Percentiles rank a stretch among this genome's conserved stretches.
These are phyloP conservation scores for Suillus lakei DNA, from an alignment of 768 basidiomycete genomes.

Conservation along the genomic window DNA sequence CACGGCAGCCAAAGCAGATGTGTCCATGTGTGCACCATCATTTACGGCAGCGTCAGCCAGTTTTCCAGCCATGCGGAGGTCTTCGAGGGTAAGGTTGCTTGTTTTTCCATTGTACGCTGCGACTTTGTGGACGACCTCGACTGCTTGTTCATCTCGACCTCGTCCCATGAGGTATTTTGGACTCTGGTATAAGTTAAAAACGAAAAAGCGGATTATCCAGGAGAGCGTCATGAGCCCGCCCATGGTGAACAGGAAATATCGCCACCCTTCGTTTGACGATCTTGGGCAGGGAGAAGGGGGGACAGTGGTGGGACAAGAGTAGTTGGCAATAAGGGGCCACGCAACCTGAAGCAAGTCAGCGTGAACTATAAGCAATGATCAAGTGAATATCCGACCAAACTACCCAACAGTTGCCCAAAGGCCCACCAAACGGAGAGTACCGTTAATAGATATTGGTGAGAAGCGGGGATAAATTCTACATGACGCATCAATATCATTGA, in stretches of 20 bases:
- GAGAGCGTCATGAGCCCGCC: conserved; percentile 71
- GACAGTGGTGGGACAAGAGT: conserved; percentile 51
- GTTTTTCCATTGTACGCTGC: conserved; percentile 63
- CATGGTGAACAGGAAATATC: conserved; percentile 76
- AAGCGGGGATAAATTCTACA: conserved; percentile 69
- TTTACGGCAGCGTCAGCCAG: conserved; percentile 15
- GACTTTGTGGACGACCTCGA: conserved; percentile 63
- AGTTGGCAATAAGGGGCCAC: conserved; percentile 75
- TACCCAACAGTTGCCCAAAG: conserved; percentile 70
- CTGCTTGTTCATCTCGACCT: conserved; percentile 64
- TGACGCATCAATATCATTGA: neutral
- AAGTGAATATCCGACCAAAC: conserved; percentile 29
- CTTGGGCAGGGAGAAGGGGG: conserved; percentile 54
- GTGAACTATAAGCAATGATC: neutral
- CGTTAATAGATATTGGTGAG: conserved; percentile 78
- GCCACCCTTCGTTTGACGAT: conserved; percentile 70
- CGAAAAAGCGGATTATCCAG: conserved; percentile 65
- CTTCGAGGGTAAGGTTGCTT: conserved; percentile 53
- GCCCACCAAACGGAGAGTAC: conserved; percentile 84
- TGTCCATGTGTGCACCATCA: conserved; percentile 32
- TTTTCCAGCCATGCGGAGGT: conserved; percentile 40
- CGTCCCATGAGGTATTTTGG: conserved; percentile 76
- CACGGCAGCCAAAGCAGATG: conserved; percentile 42
- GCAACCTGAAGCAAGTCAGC: conserved; percentile 50
- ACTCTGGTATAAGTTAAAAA: conserved; percentile 70